Conservation (phyloP, 179 eudicot species). For the Heliamphora pulchella region DNA sequence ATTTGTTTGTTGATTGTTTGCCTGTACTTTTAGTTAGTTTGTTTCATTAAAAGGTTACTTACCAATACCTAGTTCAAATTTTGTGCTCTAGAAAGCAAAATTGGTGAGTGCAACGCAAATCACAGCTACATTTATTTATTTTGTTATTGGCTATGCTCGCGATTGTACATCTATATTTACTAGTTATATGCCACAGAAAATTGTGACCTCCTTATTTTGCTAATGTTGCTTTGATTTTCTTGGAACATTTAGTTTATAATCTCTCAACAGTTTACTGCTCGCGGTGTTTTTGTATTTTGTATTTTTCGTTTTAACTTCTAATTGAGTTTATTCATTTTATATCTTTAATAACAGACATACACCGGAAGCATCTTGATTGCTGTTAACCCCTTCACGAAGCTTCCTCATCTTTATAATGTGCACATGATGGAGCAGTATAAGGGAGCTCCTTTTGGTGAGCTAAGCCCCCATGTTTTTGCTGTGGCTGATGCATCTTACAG, state of each 20-base stretch:
- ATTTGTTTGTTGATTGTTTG: too few relatives aligned
- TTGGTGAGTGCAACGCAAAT: too few relatives aligned
- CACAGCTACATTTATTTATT: too few relatives aligned
- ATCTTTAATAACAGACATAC: constrained; percentile 61
- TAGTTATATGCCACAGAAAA: too few relatives aligned
- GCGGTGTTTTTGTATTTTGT: not conserved
- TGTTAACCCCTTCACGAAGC: constrained; percentile 94
- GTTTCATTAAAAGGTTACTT: too few relatives aligned
- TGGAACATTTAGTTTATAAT: not conserved
- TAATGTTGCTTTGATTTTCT: not conserved
- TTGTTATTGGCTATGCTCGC: too few relatives aligned
- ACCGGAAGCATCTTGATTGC: constrained; percentile 98
- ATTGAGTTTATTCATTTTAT: constrained; percentile 8
- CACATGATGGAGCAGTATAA: constrained; percentile 99
- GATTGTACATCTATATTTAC: too few relatives aligned
- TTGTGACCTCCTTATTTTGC: not conserved
- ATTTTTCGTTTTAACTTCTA: not conserved
- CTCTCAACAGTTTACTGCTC: constrained; percentile 1
- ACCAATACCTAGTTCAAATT: too few relatives aligned
- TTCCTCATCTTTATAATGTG: constrained; percentile 87
- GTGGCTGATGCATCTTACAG: constrained; percentile 98
- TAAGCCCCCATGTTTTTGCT: constrained; percentile 99
- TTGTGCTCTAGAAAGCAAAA: too few relatives aligned
- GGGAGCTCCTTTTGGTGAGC: constrained; percentile 95
- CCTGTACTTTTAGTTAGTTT: too few relatives aligned